Evolutionary conservation across 1,139 yeast genomes (phyloP).

Genomic region (Ogataea hybrid): DNA sequence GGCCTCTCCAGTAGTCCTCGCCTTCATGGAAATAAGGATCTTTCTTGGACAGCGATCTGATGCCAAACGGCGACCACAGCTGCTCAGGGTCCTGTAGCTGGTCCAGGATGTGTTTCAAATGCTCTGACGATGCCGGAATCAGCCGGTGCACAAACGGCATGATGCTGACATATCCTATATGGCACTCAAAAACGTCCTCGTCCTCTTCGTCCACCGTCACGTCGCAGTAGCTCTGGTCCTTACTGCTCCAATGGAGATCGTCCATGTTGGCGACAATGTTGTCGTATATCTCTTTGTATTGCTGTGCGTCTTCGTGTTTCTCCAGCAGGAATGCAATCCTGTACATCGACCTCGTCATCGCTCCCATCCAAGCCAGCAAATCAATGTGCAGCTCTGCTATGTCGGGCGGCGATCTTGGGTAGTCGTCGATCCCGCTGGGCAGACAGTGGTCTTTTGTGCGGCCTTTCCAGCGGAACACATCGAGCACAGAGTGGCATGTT

Average conservation of each 20-base stretch:
- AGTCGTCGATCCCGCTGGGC: slow-evolving; percentile 94
- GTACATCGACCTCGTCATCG: slow-evolving; percentile 82
- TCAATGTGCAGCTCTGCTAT: slow-evolving; percentile 91
- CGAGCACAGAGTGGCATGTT: slow-evolving; percentile 41
- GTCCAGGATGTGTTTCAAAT: slow-evolving; percentile 51
- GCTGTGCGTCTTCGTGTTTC: slow-evolving; percentile 51
- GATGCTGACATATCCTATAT: slow-evolving; percentile 82
- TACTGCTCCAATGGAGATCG: slow-evolving; percentile 74
- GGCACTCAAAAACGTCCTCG: slow-evolving; percentile 63
- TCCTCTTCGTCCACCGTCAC: slow-evolving; percentile 72
- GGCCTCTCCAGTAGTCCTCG: slow-evolving; percentile 96
- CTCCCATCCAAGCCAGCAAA: slow-evolving; percentile 88
- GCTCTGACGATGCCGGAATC: slow-evolving; percentile 52
- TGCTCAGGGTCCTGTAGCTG: slow-evolving; percentile 66
- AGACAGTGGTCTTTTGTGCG: slow-evolving; percentile 81
- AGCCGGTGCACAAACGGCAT: slow-evolving; percentile 82
- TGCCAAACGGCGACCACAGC: slow-evolving; percentile 77
- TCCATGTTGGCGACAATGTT: slow-evolving; percentile 65
- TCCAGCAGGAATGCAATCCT: slow-evolving; percentile 68
- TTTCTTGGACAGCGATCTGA: slow-evolving; percentile 73
- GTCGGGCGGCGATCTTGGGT: slow-evolving; percentile 88
- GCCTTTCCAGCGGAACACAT: slow-evolving; percentile 90
- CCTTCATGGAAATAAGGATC: slow-evolving; percentile 69
- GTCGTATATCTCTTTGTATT: slow-evolving; percentile 51
- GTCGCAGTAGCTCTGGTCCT: slow-evolving; percentile 76